Evolutionary conservation across 192 early-diverging fungal genomes (phyloP).

Genomic region (Physocladia obscura): DNA sequence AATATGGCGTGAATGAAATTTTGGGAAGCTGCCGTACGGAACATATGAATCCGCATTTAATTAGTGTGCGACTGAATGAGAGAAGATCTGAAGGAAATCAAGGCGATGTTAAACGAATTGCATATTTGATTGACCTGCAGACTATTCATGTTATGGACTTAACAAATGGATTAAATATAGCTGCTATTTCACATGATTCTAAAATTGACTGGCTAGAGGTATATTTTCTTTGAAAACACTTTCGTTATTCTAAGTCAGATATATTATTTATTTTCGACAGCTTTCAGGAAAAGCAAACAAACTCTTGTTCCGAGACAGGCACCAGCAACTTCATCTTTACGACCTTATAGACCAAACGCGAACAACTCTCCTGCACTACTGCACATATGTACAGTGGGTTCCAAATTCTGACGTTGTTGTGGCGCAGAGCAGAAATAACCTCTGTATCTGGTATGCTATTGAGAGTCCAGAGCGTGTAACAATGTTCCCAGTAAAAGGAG

Average conservation of each 20-base stretch:
- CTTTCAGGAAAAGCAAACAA: slow-evolving; percentile 66
- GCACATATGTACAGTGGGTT: slow-evolving; percentile 69
- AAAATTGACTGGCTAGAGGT: slow-evolving; percentile 67
- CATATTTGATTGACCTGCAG: slow-evolving; percentile 62
- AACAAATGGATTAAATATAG: slow-evolving; percentile 42
- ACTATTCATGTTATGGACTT: slow-evolving; percentile 62
- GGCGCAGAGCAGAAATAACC: slow-evolving; percentile 56
- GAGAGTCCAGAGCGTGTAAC: slow-evolving; percentile 64
- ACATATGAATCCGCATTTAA: slow-evolving; percentile 64
- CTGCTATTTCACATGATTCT: slow-evolving; percentile 53
- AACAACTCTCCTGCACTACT: slow-evolving; percentile 56
- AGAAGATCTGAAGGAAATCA: slow-evolving; percentile 38
- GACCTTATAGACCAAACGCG: slow-evolving; percentile 49
- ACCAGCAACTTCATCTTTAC: slow-evolving; percentile 59
- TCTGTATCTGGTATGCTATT: slow-evolving; percentile 71
- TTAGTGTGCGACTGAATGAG: slow-evolving; percentile 66
- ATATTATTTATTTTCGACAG: slow-evolving; percentile 28
- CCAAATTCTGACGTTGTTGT: slow-evolving; percentile 66
- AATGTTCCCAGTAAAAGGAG: slow-evolving; percentile 68
- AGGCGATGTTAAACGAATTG: slow-evolving; percentile 58
- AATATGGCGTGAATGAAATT: slow-evolving; percentile 68
- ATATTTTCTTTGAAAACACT: not conserved
- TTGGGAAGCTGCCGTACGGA: slow-evolving; percentile 63
- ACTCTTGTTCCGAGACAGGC: slow-evolving; percentile 61
- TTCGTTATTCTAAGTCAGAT: not conserved